Evolutionary conservation across 495 filamentous ascomycete genomes (phyloP), one percentile per base, ranked within the genome.

Genomic region (Penicilliopsis zonata): DNA sequence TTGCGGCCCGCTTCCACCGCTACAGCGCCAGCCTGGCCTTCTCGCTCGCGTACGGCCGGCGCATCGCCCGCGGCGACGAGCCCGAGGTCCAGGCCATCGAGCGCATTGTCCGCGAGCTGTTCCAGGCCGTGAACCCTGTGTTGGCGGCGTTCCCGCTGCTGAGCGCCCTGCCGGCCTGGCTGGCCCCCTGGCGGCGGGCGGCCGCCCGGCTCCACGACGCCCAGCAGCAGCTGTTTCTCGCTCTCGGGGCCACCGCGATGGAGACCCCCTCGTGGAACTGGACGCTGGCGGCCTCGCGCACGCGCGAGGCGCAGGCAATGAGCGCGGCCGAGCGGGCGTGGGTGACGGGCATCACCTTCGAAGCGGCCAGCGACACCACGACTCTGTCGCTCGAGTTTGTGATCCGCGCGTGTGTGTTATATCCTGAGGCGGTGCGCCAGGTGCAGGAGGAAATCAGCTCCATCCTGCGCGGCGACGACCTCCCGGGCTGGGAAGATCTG

Each of bases 11-110:
- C 19, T 57, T 78, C 30, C 70, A 76, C 43, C 70, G 74, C 30
- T 77, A 71, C 47, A 70, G 69, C 13, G 57, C 63, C 9, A 69
- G 74, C 6, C 68, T 72, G 5, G 70, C 74, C n/a, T 69, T 63
- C 14, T 52, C 65, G 0, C 59, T 79, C 2, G 61, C 59, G 3
- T 82, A 75, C 65, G 77, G 75, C 12, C 65, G 60, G 17, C 44
- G 42, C 7, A 34, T 67, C n/a, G 38, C 41, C 18, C 46, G 34
- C 9, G 50, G 46, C 16, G 41, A 50, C 7, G 55, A 61, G 28
- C 13, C 39, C 3, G 33, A 46, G 10, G 34, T 61, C 5, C 37
- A 44, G 0, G 38, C 40, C 2, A 36, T 55, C n/a, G 39, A 49
- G 10, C 26, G 41, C 3, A 31, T 55, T 9, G 41, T 43, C 12